Evolutionary conservation across 371 early-diverging fungal species (phyloP).

Genomic region (Circinella minor): DNA sequence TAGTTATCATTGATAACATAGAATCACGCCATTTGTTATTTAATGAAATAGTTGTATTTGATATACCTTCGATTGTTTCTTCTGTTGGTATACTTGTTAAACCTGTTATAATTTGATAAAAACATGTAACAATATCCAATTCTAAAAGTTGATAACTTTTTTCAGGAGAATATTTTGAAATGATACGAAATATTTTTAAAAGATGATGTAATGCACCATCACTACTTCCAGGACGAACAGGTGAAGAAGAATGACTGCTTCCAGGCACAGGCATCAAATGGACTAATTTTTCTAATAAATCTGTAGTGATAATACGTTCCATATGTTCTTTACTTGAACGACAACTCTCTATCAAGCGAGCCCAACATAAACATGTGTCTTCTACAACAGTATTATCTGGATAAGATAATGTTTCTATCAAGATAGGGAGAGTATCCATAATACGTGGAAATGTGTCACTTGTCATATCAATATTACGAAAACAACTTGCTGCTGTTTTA

Average conservation of each 20-base stretch:
- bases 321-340: slow-evolving; percentile 53
- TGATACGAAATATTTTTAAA: slow-evolving; percentile 58
- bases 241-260: slow-evolving; percentile 22
- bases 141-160: slow-evolving; percentile 59
- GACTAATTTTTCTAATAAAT: slow-evolving; percentile 51
- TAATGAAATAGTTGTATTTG: slow-evolving; percentile 11
- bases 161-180: slow-evolving; percentile 63
- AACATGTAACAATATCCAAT: slow-evolving; percentile 50
- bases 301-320: slow-evolving; percentile 48
- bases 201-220: slow-evolving; percentile 59
- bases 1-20: slow-evolving; percentile 32
- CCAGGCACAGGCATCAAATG: slow-evolving; percentile 41
- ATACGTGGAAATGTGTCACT: slow-evolving; percentile 55
- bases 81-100: slow-evolving; percentile 22
- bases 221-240: not conserved
- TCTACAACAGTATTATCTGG: slow-evolving; percentile 77
- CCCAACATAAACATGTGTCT: slow-evolving; percentile 66
- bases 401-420: slow-evolving; percentile 68
- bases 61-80: not conserved
- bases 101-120: slow-evolving; percentile 65
- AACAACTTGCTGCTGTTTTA: slow-evolving; percentile 77
- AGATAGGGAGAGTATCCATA: slow-evolving; percentile 65
- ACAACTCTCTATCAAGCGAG: slow-evolving; percentile 66
- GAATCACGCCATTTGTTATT: slow-evolving; percentile 41
- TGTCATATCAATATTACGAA: slow-evolving; percentile 53